Base-by-base conservation (phyloP, 768 basidiomycete genomes). In the Candolleomyces aberdarensis region DNA sequence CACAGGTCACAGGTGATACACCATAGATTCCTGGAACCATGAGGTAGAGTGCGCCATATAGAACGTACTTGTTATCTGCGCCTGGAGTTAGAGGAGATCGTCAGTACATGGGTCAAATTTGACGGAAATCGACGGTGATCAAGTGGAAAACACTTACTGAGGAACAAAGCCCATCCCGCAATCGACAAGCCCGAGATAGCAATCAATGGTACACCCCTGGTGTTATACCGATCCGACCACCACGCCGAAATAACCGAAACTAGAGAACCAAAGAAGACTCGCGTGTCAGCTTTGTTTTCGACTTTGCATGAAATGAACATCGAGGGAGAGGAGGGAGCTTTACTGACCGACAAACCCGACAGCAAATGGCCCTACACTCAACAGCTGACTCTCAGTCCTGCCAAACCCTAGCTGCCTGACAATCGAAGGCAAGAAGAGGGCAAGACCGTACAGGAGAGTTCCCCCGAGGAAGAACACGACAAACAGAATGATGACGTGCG, bases 341-440 rank as follows among this genome's bases (percentile, higher is more conserved):
- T 1, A 63, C 75, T 20, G 51, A 77, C 76, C 65, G 56, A 74
- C 66, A 61, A 76, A 77, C 4, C 71, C 73, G 7, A 65, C 71
- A 31, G 70, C 76, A 54, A 76, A 77, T 1, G 76, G 76, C 1
- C 74, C 74, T 10, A 76, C 76, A 50, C 74, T 76, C 14, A 77
- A 69, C 5, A 77, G 56, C 59, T 77, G 76, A 9, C 72, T 70
- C 57, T 69, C 69, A 31, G 62, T 67, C 2, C 72, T 53, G 26
- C 66, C 71, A 60, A 76, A 76, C 0, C 74, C 74, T 4, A 76
- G 66, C 56, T 75, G 74, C n/a, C 70, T 72, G 20, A 77, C 71
- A 53, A 75, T 75, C 5, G 75, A 76, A 4, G 76, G 76, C 11
- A 73, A 63, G 67, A 75, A 77, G 2, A 75, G 61, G 0, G 74